These are phyloP conservation scores for Periconia macrospinosa DNA, from an alignment of 2,329 filamentous ascomycete genomes.

Conservation along the genomic window DNA sequence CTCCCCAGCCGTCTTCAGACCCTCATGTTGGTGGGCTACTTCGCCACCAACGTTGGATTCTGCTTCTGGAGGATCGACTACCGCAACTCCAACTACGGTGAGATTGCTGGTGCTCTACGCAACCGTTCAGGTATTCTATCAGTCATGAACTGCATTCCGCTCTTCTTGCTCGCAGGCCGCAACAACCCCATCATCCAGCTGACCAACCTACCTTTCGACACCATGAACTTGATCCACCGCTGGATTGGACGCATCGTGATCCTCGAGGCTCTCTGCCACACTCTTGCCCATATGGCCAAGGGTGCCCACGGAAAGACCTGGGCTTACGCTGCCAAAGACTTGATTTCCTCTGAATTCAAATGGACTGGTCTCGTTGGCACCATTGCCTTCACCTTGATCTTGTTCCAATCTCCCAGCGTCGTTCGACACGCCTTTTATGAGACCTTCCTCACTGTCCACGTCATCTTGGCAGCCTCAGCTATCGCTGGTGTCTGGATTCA, in stretches of 20 bases:
- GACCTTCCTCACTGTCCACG: conserved; percentile 74
- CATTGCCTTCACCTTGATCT: conserved; percentile 62
- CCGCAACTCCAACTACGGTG: conserved; percentile 66
- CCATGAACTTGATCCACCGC: conserved; percentile 78
- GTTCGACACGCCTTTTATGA: conserved; percentile 80
- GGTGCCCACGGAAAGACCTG: conserved; percentile 54
- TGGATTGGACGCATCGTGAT: conserved; percentile 79
- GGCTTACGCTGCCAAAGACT: conserved; percentile 43
- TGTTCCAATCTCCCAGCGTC: conserved; percentile 70
- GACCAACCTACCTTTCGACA: conserved; percentile 76
- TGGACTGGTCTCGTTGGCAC: conserved; percentile 66
- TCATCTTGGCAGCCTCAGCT: conserved; percentile 61
- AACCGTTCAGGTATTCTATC: conserved; percentile 72
- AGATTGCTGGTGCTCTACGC: conserved; percentile 67
- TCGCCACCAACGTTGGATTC: conserved; percentile 53
- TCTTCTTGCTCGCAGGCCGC: conserved; percentile 73
- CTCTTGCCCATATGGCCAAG: conserved; percentile 59
- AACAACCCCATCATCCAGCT: conserved; percentile 78
- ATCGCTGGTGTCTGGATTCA: conserved; percentile 70
- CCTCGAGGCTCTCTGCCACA: conserved; percentile 69
- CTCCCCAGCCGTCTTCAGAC: conserved; percentile 53
- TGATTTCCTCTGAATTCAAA: conserved; percentile 54
- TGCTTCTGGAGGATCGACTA: conserved; percentile 59
- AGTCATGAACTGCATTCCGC: conserved; percentile 76
- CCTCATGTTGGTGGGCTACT: conserved; percentile 51